These are phyloP conservation scores for Polytrichum commune DNA, from an alignment of 225 moss, liverwort and hornwort species.

Conservation along the genomic window DNA sequence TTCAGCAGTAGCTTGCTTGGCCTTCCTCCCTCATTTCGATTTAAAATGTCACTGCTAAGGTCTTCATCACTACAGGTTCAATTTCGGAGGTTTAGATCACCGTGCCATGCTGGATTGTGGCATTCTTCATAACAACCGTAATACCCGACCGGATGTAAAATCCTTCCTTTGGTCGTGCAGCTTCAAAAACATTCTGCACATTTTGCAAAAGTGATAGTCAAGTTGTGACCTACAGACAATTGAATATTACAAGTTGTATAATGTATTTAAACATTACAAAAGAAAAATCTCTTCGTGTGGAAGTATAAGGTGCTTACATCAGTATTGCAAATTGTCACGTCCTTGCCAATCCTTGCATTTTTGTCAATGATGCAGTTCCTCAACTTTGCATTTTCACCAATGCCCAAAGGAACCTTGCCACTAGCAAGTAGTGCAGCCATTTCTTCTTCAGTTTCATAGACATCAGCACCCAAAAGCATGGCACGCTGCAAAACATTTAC, in stretches of 20 bases:
- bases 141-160: constrained; percentile 57
- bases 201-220: background rate
- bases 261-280: background rate
- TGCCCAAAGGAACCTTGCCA: constrained; percentile 65
- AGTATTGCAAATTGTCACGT: constrained; percentile 57
- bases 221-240: background rate
- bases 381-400: constrained; percentile 58
- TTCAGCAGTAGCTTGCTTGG: too few species aligned
- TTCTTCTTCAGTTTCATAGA: constrained; percentile 61
- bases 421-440: constrained; percentile 38
- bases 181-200: constrained; percentile 49
- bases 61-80: background rate
- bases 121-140: constrained; percentile 40
- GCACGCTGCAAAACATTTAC: constrained; percentile 27
- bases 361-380: constrained; percentile 68
- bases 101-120: constrained; percentile 37
- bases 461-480: constrained; percentile 57
- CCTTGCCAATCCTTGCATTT: constrained; percentile 59
- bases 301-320: constrained; percentile 33
- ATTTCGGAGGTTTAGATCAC: constrained; percentile 21
- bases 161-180: constrained; percentile 40
- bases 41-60: background rate
- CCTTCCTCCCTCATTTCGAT: too few species aligned
- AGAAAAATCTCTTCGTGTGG: background rate
- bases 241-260: background rate